These are phyloP conservation scores for Debaryomycetaceae sp. DNA, from an alignment of 1,139 yeast genomes.

Conservation along the genomic window DNA sequence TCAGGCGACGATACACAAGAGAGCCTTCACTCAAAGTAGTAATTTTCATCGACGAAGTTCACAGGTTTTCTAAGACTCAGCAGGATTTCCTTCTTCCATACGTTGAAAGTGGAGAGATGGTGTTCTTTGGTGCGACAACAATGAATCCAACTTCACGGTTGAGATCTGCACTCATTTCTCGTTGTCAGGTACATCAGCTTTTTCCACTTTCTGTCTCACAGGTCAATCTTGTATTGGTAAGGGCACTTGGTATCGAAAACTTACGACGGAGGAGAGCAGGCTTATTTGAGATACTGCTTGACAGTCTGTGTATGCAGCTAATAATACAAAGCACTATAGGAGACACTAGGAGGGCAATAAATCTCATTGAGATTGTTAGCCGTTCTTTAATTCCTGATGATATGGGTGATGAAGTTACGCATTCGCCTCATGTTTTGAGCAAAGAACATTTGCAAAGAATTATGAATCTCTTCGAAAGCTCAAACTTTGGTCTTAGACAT, in stretches of 20 bases:
- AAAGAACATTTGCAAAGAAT: conserved; percentile 3
- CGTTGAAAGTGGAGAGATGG: conserved; percentile 38
- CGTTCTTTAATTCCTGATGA: conserved; percentile 7
- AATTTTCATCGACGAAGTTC: conserved; percentile 44
- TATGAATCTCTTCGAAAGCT: conserved; percentile 7
- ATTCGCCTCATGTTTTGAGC: background rate
- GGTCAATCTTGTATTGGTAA: conserved; percentile 16
- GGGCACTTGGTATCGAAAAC: conserved; percentile 29
- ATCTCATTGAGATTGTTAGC: conserved; percentile 28
- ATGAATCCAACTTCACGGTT: conserved; percentile 28
- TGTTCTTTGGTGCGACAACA: conserved; percentile 47
- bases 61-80: conserved; percentile 36
- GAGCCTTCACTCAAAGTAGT: conserved; percentile 23
- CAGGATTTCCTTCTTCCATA: conserved; percentile 43
- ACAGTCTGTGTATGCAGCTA: conserved; percentile 11
- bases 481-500: conserved; percentile 12
- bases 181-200: conserved; percentile 39
- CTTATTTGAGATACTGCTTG: conserved; percentile 10
- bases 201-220: conserved; percentile 16
- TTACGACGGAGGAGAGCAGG: conserved; percentile 14
- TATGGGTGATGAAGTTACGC: background rate
- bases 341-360: conserved; percentile 34
- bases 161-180: conserved; percentile 35
- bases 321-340: conserved; percentile 21
- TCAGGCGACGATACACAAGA: conserved; percentile 11